Evolutionary conservation across 2,329 filamentous ascomycete genomes (phyloP), one percentile per base, ranked within the genome.

Genomic region (Colletotrichum tanaceti): DNA sequence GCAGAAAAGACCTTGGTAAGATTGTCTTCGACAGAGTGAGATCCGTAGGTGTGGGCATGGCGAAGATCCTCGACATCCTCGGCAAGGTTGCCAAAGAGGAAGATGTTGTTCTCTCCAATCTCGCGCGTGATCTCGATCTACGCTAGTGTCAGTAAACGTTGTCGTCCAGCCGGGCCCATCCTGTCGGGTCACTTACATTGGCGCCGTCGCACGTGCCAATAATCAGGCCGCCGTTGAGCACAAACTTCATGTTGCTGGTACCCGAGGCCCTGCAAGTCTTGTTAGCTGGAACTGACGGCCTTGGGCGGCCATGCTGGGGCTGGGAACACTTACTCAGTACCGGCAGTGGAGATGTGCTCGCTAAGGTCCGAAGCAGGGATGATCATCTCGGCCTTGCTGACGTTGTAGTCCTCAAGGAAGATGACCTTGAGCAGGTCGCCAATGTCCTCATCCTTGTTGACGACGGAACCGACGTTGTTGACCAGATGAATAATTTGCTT

Each of bases 231-330:
- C 96, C 96, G 75, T 98, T 99, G 76, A 99, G 86, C 16, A 98
- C 96, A 79, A 99, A 99, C 82, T 99, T 99, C 96, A 99, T 99
- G 88, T 99, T 99, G 76, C 93, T 97, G 14, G 94, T 97, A 71
- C 95, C 95, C 72, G 87, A 90, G 22, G 89, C 89, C 78, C 85
- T 87, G 57, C 63, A 7, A 73, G 61, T 9, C 16, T 18, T 70
- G 68, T 73, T 63, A 74, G 68, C 35, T 38, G 14, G n/a, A 22
- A 43, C 16, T n/a, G 32, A 43, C n/a, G 22, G 13, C 13, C 16
- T 43, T n/a, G 39, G 9, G 35, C 57, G 61, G 1, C 10, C 39
- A 63, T 22, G 47, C 55, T 28, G 7, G 47, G 13, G 24, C 47
- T 49, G 28, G 28, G 28, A 32, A 24, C 39, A 82, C 85, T 79